phyloP scores from a whole-genome alignment of 1,284 basidiomycete genomes.

The Austroboletus novae-zelandiae region DNA sequence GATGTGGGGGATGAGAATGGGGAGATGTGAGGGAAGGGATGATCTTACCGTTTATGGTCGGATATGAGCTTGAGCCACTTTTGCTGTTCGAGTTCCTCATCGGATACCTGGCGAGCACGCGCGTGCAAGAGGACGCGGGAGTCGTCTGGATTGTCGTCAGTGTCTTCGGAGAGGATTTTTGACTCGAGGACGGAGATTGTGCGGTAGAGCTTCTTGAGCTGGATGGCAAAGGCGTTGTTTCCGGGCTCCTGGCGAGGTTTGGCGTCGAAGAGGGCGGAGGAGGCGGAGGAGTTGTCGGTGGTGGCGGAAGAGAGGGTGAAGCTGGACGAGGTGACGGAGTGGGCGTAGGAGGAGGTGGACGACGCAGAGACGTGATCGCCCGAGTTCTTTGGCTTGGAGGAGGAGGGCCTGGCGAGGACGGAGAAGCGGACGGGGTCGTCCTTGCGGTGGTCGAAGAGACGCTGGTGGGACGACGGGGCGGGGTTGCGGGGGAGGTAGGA shows the following conservation, averaged over 20 bases:
- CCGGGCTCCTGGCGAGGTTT: slow-evolving; percentile 51
- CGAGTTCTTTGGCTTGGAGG: slow-evolving; percentile 49
- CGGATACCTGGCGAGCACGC: slow-evolving; percentile 32
- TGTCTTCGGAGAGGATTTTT: slow-evolving; percentile 65
- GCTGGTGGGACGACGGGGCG: slow-evolving; percentile 41
- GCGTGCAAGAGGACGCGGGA: slow-evolving; percentile 56
- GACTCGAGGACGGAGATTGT: slow-evolving; percentile 71
- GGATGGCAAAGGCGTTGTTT: slow-evolving; percentile 65
- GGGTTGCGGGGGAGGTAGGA: slow-evolving; percentile 46
- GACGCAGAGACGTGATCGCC: slow-evolving; percentile 73
- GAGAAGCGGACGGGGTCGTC: slow-evolving; percentile 83
- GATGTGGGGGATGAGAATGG: slow-evolving; percentile 5
- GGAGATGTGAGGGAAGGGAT: not conserved
- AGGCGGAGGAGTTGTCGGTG: slow-evolving; percentile 68
- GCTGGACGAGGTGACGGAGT: slow-evolving; percentile 65
- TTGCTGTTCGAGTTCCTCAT: slow-evolving; percentile 59
- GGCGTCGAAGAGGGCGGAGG: slow-evolving; percentile 62
- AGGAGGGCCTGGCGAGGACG: slow-evolving; percentile 53
- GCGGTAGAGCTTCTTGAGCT: slow-evolving; percentile 81
- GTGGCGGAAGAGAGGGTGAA: slow-evolving; percentile 75
- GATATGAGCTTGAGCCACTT: slow-evolving; percentile 63
- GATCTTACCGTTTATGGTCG: slow-evolving; percentile 67
- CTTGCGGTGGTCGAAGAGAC: slow-evolving; percentile 80
- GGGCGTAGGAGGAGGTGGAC: slow-evolving; percentile 73
- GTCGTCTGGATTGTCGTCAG: slow-evolving; percentile 48